A percentile compares a stretch with the other conserved stretches of the same genome.
phyloP scores from a whole-genome alignment of 2,329 filamentous ascomycete genomes.

The Paramyrothecium sp. region DNA sequence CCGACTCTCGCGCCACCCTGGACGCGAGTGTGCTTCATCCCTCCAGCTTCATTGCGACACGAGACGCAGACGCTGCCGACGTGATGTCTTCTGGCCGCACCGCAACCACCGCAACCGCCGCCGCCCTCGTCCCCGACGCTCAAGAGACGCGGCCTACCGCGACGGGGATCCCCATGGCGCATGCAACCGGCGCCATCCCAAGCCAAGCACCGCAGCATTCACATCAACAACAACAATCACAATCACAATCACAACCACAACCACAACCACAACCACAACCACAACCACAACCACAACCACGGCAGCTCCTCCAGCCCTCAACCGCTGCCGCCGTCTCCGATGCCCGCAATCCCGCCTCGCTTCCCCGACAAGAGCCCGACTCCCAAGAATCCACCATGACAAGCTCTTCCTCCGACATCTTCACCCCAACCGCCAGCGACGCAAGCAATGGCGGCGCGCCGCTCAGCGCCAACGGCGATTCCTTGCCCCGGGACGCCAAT shows the following conservation, averaged over 20 bases:
- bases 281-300: not conserved
- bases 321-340: not conserved
- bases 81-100: not conserved
- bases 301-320: not conserved
- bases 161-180: not conserved
- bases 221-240: not conserved
- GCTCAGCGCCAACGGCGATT: constrained; percentile 22
- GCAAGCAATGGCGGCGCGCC: constrained; percentile 11
- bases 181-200: not conserved
- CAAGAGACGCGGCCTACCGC: not conserved
- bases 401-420: constrained; percentile 21
- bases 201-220: not conserved
- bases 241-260: not conserved
- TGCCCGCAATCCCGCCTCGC: not conserved
- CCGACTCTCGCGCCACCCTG: not conserved
- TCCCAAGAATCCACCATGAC: constrained; percentile 26
- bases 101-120: not conserved
- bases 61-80: no score
- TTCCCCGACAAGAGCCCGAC: constrained; percentile 7
- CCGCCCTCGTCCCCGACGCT: not conserved
- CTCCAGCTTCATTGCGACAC: no score
- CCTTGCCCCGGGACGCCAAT: constrained; percentile 27
- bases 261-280: not conserved
- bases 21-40: not conserved
- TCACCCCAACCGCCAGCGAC: constrained; percentile 26